Conservation (phyloP, 1,139 yeast species). For the Scheffersomyces segobiensis region DNA sequence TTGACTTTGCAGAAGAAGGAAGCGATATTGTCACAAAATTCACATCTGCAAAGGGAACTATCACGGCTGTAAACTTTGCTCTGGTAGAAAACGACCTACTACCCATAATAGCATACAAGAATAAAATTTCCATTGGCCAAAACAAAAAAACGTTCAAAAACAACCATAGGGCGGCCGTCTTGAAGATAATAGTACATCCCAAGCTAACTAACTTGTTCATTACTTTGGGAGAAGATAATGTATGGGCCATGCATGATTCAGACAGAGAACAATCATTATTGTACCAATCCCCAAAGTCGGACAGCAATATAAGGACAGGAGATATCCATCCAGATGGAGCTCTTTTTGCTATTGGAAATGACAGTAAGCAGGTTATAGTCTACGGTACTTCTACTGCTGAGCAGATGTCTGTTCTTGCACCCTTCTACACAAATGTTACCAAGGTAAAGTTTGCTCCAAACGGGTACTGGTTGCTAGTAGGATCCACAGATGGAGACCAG, state of each 20-base stretch:
- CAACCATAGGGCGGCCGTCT: constrained; percentile 12
- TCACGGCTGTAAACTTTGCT: constrained; percentile 16
- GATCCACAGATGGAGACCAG: constrained; percentile 13
- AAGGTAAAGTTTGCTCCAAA: constrained; percentile 59
- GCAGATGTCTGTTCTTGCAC: constrained; percentile 37
- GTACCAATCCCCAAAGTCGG: constrained; percentile 6
- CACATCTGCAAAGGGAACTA: constrained; percentile 2
- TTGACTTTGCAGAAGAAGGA: constrained; percentile 2
- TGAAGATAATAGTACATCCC: constrained; percentile 34
- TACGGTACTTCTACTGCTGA: constrained; percentile 44
- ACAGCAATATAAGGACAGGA: constrained; percentile 17
- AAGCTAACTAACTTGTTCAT: constrained; percentile 28
- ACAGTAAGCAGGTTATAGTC: constrained; percentile 38
- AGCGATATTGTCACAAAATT: not conserved
- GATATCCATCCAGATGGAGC: constrained; percentile 69
- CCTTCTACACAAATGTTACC: constrained; percentile 26
- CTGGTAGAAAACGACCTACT: constrained; percentile 9
- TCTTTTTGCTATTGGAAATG: constrained; percentile 51
- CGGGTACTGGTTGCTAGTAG: constrained; percentile 63
- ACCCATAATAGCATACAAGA: constrained; percentile 20
- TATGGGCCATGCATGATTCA: constrained; percentile 32
- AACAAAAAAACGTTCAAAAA: constrained; percentile 3
- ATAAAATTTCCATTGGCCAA: constrained; percentile 17
- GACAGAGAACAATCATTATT: constrained; percentile 1
- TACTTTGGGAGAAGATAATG: constrained; percentile 25